phyloP scores from a whole-genome alignment of 2,329 filamentous ascomycete species.

The Fusarium subtropicale region DNA sequence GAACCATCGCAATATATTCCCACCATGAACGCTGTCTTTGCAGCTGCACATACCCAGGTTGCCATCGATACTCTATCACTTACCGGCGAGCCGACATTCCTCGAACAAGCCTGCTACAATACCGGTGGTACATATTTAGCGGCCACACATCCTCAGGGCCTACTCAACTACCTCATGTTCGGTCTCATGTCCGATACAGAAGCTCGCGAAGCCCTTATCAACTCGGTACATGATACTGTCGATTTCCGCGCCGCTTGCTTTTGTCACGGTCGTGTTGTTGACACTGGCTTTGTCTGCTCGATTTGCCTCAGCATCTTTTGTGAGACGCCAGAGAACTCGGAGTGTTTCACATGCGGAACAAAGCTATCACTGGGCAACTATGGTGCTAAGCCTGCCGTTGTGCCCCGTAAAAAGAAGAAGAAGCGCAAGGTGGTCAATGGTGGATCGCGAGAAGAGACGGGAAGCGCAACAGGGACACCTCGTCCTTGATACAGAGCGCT shows the following conservation, averaged over 20 bases:
- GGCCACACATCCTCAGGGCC: slow-evolving; percentile 70
- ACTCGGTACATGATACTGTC: slow-evolving; percentile 85
- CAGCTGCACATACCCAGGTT: slow-evolving; percentile 86
- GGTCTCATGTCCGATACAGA: slow-evolving; percentile 79
- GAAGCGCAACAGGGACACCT: slow-evolving; percentile 71
- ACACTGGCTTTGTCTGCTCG: slow-evolving; percentile 94
- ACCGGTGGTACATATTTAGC: slow-evolving; percentile 68
- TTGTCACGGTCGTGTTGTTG: slow-evolving; percentile 90
- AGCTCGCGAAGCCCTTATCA: slow-evolving; percentile 72
- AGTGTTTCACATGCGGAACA: slow-evolving; percentile 87
- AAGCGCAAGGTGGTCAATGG: slow-evolving; percentile 74
- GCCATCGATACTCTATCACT: slow-evolving; percentile 93
- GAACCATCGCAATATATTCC: slow-evolving; percentile 95
- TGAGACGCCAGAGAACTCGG: slow-evolving; percentile 68
- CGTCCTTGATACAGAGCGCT: slow-evolving; percentile 49
- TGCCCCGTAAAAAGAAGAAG: slow-evolving; percentile 79
- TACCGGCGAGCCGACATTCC: slow-evolving; percentile 85
- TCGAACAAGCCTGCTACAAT: slow-evolving; percentile 85
- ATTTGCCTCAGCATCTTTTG: slow-evolving; percentile 97
- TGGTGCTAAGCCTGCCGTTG: slow-evolving; percentile 79
- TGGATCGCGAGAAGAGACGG: slow-evolving; percentile 65
- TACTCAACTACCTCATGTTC: slow-evolving; percentile 95
- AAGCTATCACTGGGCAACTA: slow-evolving; percentile 81
- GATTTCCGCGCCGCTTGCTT: slow-evolving; percentile 99
- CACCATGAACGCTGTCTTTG: slow-evolving; percentile 98